Evolutionary conservation across 176 grass and related monocot genomes (phyloP), one percentile per base, ranked within the genome.

Genomic region (Secale cereale): DNA sequence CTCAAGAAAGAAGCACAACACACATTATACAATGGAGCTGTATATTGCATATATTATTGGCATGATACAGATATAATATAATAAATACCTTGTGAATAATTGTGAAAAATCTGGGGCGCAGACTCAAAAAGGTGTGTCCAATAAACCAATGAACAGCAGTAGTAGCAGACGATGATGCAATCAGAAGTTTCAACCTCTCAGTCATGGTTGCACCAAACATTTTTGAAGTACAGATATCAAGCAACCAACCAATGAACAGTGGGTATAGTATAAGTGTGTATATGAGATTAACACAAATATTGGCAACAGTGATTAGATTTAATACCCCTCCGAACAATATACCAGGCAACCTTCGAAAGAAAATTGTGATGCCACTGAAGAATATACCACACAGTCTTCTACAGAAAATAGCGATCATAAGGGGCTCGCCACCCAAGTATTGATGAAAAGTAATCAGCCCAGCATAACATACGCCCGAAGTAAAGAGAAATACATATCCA

Each of bases 181-280:
- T n/a, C 46, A 83, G 27, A 78, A 70, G 64, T 62, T 83, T 31
- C 8, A 83, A 66, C 39, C 82, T 83, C 86, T 88, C 65, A 39
- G 64, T 46, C 27, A 83, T 37, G 27, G 56, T 62, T 82, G 23
- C 80, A 78, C 80, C 80, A 83, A 88, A 88, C 65, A 88, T 50
- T 62, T 78, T 78, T 16, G 80, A 83, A 63, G 86, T 78, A 46
- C 65, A 83, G 80, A 88, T 78, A 88, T 88, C 86, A 78, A 83
- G 54, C 30, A 20, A 83, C 65, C 86, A 78, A 11, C 86, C 86
- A 39, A 78, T 30, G 74, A 88, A 48, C 64, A 88, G 37, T 37
- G 86, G 86, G 17, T 75, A 36, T 23, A 78, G 59, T 50, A 68
- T 66, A 78, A 78, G 3, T 50, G 20, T 19, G 5, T 32, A 25